Evolutionary conservation across 1,284 basidiomycete genomes (phyloP).

Genomic region (Fomes fomentarius): DNA sequence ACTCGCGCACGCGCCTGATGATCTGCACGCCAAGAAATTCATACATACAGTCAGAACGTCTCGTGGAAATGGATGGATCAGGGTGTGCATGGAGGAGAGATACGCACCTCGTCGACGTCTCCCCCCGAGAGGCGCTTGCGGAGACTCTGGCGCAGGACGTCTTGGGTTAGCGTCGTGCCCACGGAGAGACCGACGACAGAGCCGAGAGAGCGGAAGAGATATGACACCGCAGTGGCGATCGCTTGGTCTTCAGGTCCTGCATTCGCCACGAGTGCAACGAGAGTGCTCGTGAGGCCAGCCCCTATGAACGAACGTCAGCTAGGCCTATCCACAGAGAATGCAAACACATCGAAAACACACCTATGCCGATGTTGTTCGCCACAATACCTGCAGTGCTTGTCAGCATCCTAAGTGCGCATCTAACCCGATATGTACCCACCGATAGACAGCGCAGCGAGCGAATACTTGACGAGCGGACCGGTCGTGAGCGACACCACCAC

Average conservation of each 20-base stretch:
- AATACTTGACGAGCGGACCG: conserved; percentile 38
- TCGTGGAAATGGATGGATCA: no score
- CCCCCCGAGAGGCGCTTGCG: conserved; percentile 42
- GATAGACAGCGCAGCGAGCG: conserved; percentile 40
- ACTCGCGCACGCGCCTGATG: conserved; percentile 55
- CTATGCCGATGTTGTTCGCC: conserved; percentile 49
- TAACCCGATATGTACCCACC: conserved; percentile 39
- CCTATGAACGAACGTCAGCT: conserved; percentile 33
- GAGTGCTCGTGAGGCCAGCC: conserved; percentile 54
- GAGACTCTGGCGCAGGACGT: conserved; percentile 48
- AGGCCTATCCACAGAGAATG: no score
- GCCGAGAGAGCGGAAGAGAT: conserved; percentile 68
- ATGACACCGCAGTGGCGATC: conserved; percentile 66
- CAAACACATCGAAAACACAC: conserved; percentile 30
- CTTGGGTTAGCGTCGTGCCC: conserved; percentile 57
- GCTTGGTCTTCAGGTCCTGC: conserved; percentile 63
- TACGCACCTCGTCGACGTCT: conserved; percentile 52
- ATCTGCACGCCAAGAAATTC: conserved; percentile 41
- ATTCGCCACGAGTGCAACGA: conserved; percentile 64
- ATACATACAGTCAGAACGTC: neutral
- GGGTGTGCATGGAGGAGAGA: no score
- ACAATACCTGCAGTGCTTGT: conserved; percentile 41
- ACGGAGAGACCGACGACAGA: conserved; percentile 58
- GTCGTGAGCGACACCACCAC: conserved; percentile 41
- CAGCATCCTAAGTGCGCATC: no score